A percentile compares a stretch with the other conserved stretches of the same genome.
These are phyloP conservation scores for Apiotrichum sp. DNA, from an alignment of 1,284 basidiomycete species.

Conservation along the genomic window DNA sequence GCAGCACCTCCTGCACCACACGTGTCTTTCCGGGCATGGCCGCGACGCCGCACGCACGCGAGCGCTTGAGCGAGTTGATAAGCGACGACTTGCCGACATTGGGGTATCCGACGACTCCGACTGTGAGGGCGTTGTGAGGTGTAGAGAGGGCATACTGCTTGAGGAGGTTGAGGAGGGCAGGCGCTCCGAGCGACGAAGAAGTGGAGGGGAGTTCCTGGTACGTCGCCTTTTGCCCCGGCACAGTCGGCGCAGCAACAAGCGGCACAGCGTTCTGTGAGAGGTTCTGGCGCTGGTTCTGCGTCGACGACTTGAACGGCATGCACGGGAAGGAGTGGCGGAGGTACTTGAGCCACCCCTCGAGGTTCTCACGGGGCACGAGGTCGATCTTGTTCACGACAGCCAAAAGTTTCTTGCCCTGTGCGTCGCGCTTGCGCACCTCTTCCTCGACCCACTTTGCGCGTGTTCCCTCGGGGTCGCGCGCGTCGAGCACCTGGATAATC, in stretches of 20 bases:
- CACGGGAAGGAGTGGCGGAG: constrained; percentile 88
- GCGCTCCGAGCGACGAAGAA: constrained; percentile 56
- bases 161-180: constrained; percentile 69
- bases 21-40: constrained; percentile 93
- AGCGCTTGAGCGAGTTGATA: constrained; percentile 89
- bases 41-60: constrained; percentile 83
- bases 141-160: constrained; percentile 79
- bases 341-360: constrained; percentile 83
- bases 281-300: constrained; percentile 70
- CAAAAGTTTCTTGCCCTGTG: constrained; percentile 78
- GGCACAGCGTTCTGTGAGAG: constrained; percentile 53
- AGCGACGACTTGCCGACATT: constrained; percentile 96
- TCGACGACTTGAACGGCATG: constrained; percentile 85
- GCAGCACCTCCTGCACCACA: constrained; percentile 81
- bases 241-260: constrained; percentile 29
- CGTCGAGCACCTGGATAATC: constrained; percentile 71
- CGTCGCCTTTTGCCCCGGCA: constrained; percentile 44
- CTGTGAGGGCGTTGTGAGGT: constrained; percentile 65
- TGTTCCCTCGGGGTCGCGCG: constrained; percentile 85
- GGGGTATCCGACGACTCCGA: constrained; percentile 93
- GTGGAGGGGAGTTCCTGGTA: constrained; percentile 54
- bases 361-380: constrained; percentile 80
- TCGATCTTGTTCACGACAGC: constrained; percentile 92
- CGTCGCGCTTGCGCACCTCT: constrained; percentile 74
- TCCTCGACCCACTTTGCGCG: constrained; percentile 81